These are phyloP conservation scores for Triticum monococcum DNA, from an alignment of 176 grass and related monocot species.

Conservation along the genomic window DNA sequence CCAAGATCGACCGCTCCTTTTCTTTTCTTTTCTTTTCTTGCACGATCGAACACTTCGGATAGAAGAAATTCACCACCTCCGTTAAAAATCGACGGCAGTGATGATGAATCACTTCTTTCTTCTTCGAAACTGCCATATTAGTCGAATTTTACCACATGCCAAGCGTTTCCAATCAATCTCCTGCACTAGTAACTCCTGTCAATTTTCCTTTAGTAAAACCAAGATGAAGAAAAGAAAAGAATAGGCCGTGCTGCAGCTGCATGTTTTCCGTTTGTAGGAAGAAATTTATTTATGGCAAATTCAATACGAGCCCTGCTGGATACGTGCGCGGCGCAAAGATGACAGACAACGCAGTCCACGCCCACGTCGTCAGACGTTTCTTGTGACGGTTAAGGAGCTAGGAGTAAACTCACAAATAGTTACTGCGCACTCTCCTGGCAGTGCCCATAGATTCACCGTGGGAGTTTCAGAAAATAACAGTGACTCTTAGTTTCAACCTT, in stretches of 20 bases:
- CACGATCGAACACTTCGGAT: neutral
- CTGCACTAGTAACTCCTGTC: neutral
- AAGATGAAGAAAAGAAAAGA: neutral
- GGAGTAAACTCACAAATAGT: slow-evolving; percentile 4
- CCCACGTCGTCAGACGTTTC: neutral
- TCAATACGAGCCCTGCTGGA: slow-evolving; percentile 14
- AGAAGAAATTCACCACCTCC: neutral
- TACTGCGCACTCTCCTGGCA: neutral
- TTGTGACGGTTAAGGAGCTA: neutral
- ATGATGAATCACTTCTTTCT: neutral
- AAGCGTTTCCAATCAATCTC: neutral
- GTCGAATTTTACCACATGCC: neutral
- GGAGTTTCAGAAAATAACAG: neutral
- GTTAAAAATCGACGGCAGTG: neutral
- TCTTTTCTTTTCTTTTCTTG: neutral
- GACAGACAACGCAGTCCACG: slow-evolving; percentile 24
- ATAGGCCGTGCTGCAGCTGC: slow-evolving; percentile 15
- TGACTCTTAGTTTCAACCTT: neutral
- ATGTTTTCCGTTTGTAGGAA: neutral
- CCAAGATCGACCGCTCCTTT: neutral
- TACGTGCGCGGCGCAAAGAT: neutral
- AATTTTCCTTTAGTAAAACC: neutral
- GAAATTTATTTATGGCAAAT: slow-evolving; percentile 23
- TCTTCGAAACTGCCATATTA: neutral
- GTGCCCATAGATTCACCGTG: slow-evolving; percentile 10